phyloP scores from a whole-genome alignment of 2,329 filamentous ascomycete genomes.

The Elsinoe necatrix region DNA sequence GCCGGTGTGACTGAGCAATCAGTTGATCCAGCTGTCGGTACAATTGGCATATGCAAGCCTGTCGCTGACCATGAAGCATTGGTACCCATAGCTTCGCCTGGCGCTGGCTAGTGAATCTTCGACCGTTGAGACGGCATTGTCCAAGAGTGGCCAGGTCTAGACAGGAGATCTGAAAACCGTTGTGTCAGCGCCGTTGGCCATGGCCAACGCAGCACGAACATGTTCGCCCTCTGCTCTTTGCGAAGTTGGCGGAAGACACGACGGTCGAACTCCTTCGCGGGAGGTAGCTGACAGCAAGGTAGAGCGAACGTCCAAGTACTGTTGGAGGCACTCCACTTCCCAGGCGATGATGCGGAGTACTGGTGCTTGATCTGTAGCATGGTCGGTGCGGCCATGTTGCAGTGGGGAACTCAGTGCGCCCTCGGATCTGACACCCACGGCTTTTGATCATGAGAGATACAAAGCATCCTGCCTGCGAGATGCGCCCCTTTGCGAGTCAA shows the following conservation, averaged over 20 bases:
- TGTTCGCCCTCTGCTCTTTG: not conserved
- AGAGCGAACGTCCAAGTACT: too few relatives aligned
- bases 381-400: too few relatives aligned
- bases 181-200: not conserved
- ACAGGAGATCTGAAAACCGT: not conserved
- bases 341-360: too few relatives aligned
- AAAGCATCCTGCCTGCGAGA: not conserved
- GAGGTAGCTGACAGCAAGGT: too few relatives aligned
- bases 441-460: not conserved
- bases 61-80: not conserved
- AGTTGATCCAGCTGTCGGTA: too few relatives aligned
- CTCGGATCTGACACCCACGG: too few relatives aligned
- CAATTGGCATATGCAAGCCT: not conserved
- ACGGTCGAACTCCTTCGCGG: too few relatives aligned
- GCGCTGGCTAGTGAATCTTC: not conserved
- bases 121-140: not conserved
- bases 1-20: too few relatives aligned
- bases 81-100: not conserved
- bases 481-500: not conserved
- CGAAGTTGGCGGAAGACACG: too few relatives aligned
- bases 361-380: too few relatives aligned
- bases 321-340: too few relatives aligned
- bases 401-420: too few relatives aligned
- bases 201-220: not conserved
- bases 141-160: not conserved